These are phyloP conservation scores for Kodamaea derodonti DNA, from an alignment of 1,139 yeast species.

Conservation along the genomic window DNA sequence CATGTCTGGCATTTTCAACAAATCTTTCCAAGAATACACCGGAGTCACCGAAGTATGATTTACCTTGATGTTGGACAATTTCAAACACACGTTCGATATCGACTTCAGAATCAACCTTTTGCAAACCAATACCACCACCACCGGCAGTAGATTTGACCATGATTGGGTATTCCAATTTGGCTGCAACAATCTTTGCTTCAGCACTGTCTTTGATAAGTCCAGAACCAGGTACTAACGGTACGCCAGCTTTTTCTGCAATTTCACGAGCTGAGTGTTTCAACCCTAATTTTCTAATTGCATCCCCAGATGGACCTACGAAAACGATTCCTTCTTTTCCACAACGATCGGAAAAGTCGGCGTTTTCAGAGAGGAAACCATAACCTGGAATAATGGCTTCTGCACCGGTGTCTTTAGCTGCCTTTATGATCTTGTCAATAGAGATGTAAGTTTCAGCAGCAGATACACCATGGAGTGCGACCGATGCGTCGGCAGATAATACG, in stretches of 20 bases:
- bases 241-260: conserved; percentile 82
- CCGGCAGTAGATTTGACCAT: conserved; percentile 99
- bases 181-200: conserved; percentile 79
- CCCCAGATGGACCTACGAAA: conserved; percentile 94
- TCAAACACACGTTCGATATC: conserved; percentile 82
- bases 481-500: conserved; percentile 74
- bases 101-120: conserved; percentile 76
- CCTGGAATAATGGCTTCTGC: conserved; percentile 97
- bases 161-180: conserved; percentile 76
- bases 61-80: conserved; percentile 91
- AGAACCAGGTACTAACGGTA: conserved; percentile 94
- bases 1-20: conserved; percentile 92
- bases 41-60: conserved; percentile 87
- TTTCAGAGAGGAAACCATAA: conserved; percentile 93
- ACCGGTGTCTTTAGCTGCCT: conserved; percentile 76
- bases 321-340: conserved; percentile 79
- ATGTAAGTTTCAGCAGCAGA: conserved; percentile 91
- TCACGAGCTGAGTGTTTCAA: conserved; percentile 95
- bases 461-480: conserved; percentile 73
- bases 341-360: conserved; percentile 91
- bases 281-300: conserved; percentile 85
- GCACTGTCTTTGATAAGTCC: conserved; percentile 65
- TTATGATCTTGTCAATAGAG: conserved; percentile 74
- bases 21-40: conserved; percentile 94
- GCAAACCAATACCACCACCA: conserved; percentile 98